Evolutionary conservation across 2,329 filamentous ascomycete species (phyloP).

Genomic region (Metarhizium sp.): DNA sequence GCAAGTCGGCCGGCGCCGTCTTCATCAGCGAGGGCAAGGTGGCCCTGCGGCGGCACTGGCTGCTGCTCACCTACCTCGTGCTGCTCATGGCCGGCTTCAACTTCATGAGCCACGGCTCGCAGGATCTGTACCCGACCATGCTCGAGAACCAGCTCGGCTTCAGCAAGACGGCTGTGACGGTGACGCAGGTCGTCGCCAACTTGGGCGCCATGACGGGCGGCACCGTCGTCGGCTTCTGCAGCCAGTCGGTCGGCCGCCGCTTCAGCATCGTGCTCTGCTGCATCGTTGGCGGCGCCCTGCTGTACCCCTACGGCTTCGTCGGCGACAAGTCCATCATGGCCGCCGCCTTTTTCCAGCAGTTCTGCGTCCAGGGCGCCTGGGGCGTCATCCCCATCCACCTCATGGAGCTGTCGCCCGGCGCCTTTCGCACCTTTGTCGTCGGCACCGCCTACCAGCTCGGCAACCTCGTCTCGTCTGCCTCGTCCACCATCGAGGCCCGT

Average conservation of each 20-base stretch:
- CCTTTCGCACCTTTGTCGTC: constrained; percentile 65
- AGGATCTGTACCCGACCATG: constrained; percentile 55
- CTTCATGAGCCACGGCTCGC: constrained; percentile 75
- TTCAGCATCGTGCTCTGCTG: constrained; percentile 59
- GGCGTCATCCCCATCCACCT: constrained; percentile 68
- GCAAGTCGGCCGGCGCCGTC: constrained; percentile 35
- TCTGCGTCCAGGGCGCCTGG: constrained; percentile 71
- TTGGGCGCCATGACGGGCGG: constrained; percentile 63
- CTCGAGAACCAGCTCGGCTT: constrained; percentile 46
- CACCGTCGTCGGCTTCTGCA: constrained; percentile 55
- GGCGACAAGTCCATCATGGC: constrained; percentile 57
- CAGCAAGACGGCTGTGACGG: constrained; percentile 46
- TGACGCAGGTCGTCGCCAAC: constrained; percentile 65
- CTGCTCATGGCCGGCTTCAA: constrained; percentile 87
- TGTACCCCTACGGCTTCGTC: constrained; percentile 77
- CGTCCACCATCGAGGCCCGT: constrained; percentile 66
- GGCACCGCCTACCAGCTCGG: constrained; percentile 70
- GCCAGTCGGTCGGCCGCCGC: constrained; percentile 60
- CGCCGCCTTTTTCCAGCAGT: constrained; percentile 76
- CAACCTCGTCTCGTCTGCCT: constrained; percentile 61
- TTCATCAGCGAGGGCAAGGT: constrained; percentile 72
- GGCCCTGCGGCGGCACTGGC: constrained; percentile 71
- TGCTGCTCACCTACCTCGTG: constrained; percentile 71
- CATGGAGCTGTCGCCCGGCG: constrained; percentile 65
- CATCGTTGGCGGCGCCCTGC: constrained; percentile 59